Conservation (phyloP, 1,284 basidiomycete species). For the Spongiforma sp. region DNA sequence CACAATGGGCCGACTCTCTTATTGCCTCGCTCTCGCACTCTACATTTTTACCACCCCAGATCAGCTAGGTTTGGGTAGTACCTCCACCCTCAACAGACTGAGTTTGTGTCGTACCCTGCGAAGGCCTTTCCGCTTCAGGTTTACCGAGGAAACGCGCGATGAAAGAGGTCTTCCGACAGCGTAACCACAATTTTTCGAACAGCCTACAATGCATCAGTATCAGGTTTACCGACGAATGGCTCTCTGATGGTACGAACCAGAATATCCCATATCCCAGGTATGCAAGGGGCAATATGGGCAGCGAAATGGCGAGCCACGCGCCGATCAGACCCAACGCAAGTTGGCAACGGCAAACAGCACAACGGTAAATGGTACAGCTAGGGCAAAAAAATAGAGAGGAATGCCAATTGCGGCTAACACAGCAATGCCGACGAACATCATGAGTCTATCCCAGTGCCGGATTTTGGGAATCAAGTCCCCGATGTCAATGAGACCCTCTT, state of each 20-base stretch:
- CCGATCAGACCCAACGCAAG: too few species aligned
- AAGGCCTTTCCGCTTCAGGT: too few species aligned
- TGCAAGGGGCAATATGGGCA: conserved; percentile 15
- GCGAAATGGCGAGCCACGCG: too few species aligned
- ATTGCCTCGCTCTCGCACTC: too few species aligned
- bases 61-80: too few species aligned
- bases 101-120: too few species aligned
- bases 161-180: conserved; percentile 7
- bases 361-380: conserved; percentile 18
- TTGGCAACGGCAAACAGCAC: background rate
- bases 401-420: conserved; percentile 2
- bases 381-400: conserved; percentile 19
- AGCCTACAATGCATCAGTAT: conserved; percentile 17
- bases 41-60: too few species aligned
- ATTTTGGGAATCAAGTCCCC: conserved; percentile 24
- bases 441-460: conserved; percentile 22
- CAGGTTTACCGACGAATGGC: background rate
- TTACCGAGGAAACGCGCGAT: too few species aligned
- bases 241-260: conserved; percentile 23
- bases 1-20: too few species aligned
- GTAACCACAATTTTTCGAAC: background rate
- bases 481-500: conserved; percentile 24
- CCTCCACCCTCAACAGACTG: too few species aligned
- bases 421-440: conserved; percentile 2
- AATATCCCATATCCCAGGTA: too few species aligned